Evolutionary conservation across 139 green algal genomes (phyloP).

Genomic region (Coelastrella sp.): DNA sequence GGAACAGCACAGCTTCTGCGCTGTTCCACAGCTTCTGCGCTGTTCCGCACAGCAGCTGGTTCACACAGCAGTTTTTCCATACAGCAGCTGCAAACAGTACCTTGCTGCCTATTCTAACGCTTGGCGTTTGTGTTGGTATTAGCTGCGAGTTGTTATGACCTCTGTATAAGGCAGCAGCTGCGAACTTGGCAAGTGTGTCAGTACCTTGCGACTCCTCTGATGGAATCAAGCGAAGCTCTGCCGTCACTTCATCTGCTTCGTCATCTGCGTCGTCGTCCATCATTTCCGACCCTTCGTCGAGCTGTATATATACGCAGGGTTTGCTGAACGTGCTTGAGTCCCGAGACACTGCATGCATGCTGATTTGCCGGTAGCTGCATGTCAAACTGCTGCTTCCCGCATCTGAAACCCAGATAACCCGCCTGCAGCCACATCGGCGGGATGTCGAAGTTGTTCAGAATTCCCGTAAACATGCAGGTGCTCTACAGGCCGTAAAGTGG

Average conservation of each 20-base stretch:
- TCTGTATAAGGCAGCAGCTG: too few species aligned
- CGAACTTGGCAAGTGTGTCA: not conserved
- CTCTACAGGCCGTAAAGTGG: not conserved
- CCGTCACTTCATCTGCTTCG: conserved; percentile 41
- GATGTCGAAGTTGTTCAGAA: not conserved
- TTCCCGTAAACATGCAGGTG: not conserved
- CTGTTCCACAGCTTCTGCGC: too few species aligned
- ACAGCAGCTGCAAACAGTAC: too few species aligned
- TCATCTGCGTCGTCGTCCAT: conserved; percentile 38
- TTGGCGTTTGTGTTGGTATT: too few species aligned
- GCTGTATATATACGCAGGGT: conserved; percentile 63
- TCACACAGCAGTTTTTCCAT: too few species aligned
- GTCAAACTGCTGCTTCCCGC: conserved; percentile 7
- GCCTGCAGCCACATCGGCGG: conserved; percentile 36
- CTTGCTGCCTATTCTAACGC: too few species aligned
- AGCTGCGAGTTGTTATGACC: too few species aligned
- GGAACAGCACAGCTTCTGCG: too few species aligned
- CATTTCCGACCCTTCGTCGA: conserved; percentile 62
- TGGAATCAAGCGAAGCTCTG: conserved; percentile 61
- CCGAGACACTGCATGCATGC: conserved; percentile 63
- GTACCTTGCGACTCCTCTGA: conserved; percentile 48
- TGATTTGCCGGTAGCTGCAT: conserved; percentile 58
- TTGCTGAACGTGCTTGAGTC: conserved; percentile 47
- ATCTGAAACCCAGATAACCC: conserved; percentile 54
- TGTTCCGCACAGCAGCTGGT: too few species aligned